A percentile compares a stretch with the other conserved stretches of the same genome.
Evolutionary conservation across 768 basidiomycete species (phyloP).

Genomic region (Suillus decipiens): DNA sequence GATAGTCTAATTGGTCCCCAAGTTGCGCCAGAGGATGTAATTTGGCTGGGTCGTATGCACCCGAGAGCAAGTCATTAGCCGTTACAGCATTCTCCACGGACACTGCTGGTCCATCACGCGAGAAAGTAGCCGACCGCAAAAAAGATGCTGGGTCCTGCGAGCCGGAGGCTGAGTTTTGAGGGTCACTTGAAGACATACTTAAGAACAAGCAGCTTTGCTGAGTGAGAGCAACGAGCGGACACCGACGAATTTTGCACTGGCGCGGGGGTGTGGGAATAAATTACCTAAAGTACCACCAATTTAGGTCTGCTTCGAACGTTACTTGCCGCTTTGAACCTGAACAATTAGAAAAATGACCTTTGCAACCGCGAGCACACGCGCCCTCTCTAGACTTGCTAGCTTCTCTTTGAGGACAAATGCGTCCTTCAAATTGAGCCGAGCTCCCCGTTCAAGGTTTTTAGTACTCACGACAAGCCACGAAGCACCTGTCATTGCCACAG

Average conservation of each 20-base stretch:
- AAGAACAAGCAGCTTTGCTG: conserved; percentile 16
- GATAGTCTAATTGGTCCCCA: conserved; percentile 92
- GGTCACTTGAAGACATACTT: conserved; percentile 32
- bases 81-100: conserved; percentile 64
- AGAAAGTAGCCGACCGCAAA: conserved; percentile 50
- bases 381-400: conserved; percentile 23
- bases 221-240: conserved; percentile 21
- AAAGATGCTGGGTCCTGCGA: conserved; percentile 49
- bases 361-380: conserved; percentile 23
- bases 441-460: conserved; percentile 20
- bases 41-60: conserved; percentile 87
- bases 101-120: conserved; percentile 37
- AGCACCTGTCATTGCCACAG: conserved; percentile 7
- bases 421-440: conserved; percentile 21
- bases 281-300: conserved; percentile 15
- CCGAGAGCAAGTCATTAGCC: conserved; percentile 84
- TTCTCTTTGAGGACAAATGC: conserved; percentile 26
- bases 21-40: conserved; percentile 93
- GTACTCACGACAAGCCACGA: conserved; percentile 18
- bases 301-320: conserved; percentile 1
- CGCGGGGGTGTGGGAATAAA: conserved; percentile 27
- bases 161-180: conserved; percentile 32
- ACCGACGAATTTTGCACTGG: conserved; percentile 27
- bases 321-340: conserved; percentile 21
- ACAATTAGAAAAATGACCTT: conserved; percentile 33